phyloP scores from a whole-genome alignment of 352 stramenopile species.

The Globisporangium mamillatum region DNA sequence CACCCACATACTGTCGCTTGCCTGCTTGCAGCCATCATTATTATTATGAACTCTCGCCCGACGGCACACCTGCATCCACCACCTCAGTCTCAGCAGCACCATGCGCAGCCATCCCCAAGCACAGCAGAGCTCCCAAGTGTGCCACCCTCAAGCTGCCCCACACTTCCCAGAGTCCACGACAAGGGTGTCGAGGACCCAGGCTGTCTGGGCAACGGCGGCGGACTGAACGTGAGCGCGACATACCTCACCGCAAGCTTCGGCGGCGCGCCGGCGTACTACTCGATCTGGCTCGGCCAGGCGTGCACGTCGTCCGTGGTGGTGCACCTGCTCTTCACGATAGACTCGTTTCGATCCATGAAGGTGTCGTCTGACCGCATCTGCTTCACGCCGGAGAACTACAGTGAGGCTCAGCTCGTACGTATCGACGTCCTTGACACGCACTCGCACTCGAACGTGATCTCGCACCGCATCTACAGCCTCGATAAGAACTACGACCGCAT shows the following conservation, averaged over 20 bases:
- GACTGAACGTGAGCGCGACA: slow-evolving; percentile 32
- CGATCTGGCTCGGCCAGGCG: slow-evolving; percentile 47
- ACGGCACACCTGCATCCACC: neutral
- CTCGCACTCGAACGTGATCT: slow-evolving; percentile 44
- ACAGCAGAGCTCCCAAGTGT: neutral
- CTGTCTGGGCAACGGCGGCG: slow-evolving; percentile 8
- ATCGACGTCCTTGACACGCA: slow-evolving; percentile 52
- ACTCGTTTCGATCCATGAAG: slow-evolving; percentile 37
- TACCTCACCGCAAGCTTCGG: slow-evolving; percentile 59
- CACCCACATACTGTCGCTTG: neutral
- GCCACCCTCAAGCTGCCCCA: neutral
- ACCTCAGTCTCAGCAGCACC: neutral
- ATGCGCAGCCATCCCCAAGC: neutral
- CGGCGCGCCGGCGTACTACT: slow-evolving; percentile 56
- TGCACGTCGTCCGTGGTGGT: slow-evolving; percentile 70
- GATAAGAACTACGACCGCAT: slow-evolving; percentile 63
- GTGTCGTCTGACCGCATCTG: slow-evolving; percentile 68
- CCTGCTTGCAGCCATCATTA: neutral
- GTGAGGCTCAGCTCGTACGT: slow-evolving; percentile 58
- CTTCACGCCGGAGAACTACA: slow-evolving; percentile 62
- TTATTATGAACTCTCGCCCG: neutral
- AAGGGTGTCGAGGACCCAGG: neutral
- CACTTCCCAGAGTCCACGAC: neutral
- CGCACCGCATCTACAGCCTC: slow-evolving; percentile 63
- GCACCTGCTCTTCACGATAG: slow-evolving; percentile 52